Base-by-base conservation (phyloP, 345 rosid genomes). In the Euphorbia tirucalli region DNA sequence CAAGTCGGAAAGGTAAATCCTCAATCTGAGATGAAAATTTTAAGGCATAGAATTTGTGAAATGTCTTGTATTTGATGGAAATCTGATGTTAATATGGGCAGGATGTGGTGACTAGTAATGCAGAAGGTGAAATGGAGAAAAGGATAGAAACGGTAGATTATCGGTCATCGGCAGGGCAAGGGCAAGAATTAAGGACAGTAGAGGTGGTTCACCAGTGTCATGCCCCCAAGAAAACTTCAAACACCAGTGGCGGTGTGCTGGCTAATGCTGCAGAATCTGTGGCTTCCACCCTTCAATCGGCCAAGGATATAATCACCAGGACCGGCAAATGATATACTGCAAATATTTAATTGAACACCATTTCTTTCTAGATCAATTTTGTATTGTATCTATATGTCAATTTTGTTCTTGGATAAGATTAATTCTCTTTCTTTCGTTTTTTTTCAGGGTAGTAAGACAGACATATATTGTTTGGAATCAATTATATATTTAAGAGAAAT, bases 211-310 rank as follows among this genome's bases (percentile, higher is more conserved):
- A 87, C 57, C 83, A 85, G 41, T 2, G 58, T 14, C 68, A 73
- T 70, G 80, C 82, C 22, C n/a, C 19, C 3, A 25, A 43, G 11
- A 49, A 50, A 9, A 66, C 65, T 66, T 60, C 80, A 43, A 75
- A 64, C 46, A 83, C 92, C 54, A 85, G 96, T 70, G 92, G 93
- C 0, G 87, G 89, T 19, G 71, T 88, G 70, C 77, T 91, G 73
- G 72, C 79, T 1, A 82, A 71, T 27, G 96, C 98, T 3, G 93
- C 93, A 9, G 90, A 84, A 0, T 85, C 92, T 4, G 89, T 75
- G 3, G 83, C 81, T 11, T 66, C 81, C 24, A 75, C 89, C 68
- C 84, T 91, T 68, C 75, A 88, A 65, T 82, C 89, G 10, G 89
- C 92, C 49, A 81, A 85, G 84, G 79, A 89, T 65, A 89, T 68